Percentiles rank a stretch among this genome's conserved stretches.
Evolutionary conservation across 2,329 filamentous ascomycete species (phyloP).

Genomic region (Leptographium galeiforme): DNA sequence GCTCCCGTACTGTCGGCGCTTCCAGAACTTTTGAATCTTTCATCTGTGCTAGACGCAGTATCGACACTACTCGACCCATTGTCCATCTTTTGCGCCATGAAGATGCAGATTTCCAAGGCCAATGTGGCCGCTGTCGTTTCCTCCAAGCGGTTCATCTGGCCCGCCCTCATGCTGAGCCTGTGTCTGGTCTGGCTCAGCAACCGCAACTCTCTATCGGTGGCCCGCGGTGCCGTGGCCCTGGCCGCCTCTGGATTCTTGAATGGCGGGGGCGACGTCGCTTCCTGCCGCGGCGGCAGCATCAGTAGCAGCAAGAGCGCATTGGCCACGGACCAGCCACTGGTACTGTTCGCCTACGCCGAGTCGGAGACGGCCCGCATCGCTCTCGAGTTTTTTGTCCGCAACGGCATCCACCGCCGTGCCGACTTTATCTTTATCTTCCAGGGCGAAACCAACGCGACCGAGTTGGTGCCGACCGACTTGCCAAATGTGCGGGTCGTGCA

Average conservation of each 20-base stretch:
- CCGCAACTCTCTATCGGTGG: no score
- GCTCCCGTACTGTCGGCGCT: no score
- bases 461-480: conserved; percentile 14
- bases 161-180: background rate
- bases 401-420: conserved; percentile 22
- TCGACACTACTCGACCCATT: no score
- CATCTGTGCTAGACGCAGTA: no score
- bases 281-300: no score
- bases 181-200: background rate
- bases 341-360: conserved; percentile 24
- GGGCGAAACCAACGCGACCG: conserved; percentile 16
- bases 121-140: no score
- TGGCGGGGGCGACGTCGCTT: background rate
- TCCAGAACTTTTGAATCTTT: no score
- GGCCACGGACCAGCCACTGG: conserved; percentile 11
- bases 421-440: conserved; percentile 28
- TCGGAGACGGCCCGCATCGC: conserved; percentile 19
- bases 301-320: no score
- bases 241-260: background rate
- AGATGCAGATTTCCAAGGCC: no score
- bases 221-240: background rate
- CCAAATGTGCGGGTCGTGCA: conserved; percentile 20
- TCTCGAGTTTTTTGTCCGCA: conserved; percentile 21
- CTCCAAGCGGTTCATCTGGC: background rate
- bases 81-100: no score